Conservation (phyloP, 768 basidiomycete genomes). For the Cubamyces lactineus region DNA sequence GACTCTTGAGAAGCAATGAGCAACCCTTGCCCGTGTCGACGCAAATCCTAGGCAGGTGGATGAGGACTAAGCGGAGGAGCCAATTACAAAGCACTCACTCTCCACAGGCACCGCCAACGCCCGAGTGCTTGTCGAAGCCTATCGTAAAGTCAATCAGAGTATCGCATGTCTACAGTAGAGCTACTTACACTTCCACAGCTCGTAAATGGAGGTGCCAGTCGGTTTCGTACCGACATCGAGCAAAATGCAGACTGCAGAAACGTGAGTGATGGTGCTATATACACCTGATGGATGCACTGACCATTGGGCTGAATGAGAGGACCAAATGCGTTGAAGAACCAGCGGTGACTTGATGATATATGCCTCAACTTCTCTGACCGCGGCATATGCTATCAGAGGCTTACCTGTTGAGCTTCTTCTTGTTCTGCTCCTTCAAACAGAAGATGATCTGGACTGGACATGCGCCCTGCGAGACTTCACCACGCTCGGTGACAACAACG, state of each 20-base stretch:
- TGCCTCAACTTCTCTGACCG: neutral
- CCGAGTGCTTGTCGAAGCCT: constrained; percentile 78
- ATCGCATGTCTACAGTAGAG: neutral
- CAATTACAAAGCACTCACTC: constrained; percentile 51
- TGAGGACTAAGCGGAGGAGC: neutral
- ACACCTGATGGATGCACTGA: constrained; percentile 31
- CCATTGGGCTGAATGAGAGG: constrained; percentile 86
- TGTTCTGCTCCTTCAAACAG: constrained; percentile 94
- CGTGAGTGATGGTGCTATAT: neutral
- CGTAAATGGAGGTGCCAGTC: constrained; percentile 91
- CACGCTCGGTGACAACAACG: constrained; percentile 75
- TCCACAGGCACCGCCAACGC: constrained; percentile 95
- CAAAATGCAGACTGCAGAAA: constrained; percentile 74
- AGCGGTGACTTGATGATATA: constrained; percentile 68
- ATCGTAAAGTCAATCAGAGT: neutral
- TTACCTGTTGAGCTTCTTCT: constrained; percentile 87
- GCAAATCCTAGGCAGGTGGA: constrained; percentile 57
- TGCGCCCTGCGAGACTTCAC: constrained; percentile 75
- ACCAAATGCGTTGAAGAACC: constrained; percentile 97
- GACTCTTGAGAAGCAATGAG: constrained; percentile 68
- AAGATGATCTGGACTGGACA: constrained; percentile 89
- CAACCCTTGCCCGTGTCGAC: constrained; percentile 81
- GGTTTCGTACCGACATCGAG: constrained; percentile 97
- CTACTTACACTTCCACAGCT: constrained; percentile 86
- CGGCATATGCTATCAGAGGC: no score